Base-by-base conservation (phyloP, 2,329 filamentous ascomycete species). In the Colletotrichum cereale region DNA sequence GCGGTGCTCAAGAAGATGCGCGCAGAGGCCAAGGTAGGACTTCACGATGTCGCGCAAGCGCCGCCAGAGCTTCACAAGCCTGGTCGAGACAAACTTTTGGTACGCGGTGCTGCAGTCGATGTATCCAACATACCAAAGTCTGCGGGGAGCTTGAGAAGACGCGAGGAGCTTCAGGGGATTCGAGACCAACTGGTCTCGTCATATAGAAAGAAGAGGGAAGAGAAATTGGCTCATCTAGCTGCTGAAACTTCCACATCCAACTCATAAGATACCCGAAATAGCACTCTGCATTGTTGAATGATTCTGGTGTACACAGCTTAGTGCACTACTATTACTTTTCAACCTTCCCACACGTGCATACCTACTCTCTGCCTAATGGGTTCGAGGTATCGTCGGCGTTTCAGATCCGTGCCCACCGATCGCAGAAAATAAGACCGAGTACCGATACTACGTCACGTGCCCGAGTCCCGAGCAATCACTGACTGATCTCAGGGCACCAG, bases 31-130 rank as follows among this genome's bases (percentile, higher is more conserved):
- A 86, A 84, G 74, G 78, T 84, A 50, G 84, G 84, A 2, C 78
- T 90, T 21, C 84, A 89, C 72, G 88, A 89, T 73, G 85, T 95
- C 36, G 94, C 89, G 3, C 86, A 91, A 76, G 95, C 93, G 47
- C 95, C 95, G 38, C 95, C 95, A 0, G 88, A 89, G 73, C 86
- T 97, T 66, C 87, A 89, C 75, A 90, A 87, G 73, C 78, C 78
- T 62, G 73, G 75, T 56, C 74, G 78, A 8, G 78, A 78, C 38
- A 79, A 79, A 62, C 76, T 84, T 57, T 74, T 82, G 18, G 75
- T 74, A n/a, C 73, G 71, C 21, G 80, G 77, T 14, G 80, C 80
- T 14, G 73, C 75, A 0, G 82, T 81, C 18, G 77, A 82, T 38
- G 82, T 83, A 14, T 78, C 73, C 5, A 80, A 78, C 48, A 75